Conservation (phyloP, 495 filamentous ascomycete genomes). For the Penicillium flavigenum region DNA sequence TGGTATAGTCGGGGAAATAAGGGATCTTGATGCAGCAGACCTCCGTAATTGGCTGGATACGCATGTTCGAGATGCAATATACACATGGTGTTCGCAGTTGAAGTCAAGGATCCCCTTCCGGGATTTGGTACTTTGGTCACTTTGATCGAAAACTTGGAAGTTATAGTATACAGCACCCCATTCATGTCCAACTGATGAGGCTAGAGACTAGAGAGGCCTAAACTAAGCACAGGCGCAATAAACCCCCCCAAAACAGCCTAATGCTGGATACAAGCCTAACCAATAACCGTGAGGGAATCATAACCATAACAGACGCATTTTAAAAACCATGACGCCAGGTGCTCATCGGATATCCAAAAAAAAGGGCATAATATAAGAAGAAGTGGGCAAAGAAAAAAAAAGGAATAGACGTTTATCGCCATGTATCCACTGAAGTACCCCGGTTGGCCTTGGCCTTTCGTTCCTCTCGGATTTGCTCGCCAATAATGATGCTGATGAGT, state of each 20-base stretch:
- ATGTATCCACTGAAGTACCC: conserved; percentile 32
- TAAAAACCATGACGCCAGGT: conserved; percentile 18
- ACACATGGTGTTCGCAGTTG: conserved; percentile 14
- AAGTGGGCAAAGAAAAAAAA: conserved; percentile 7
- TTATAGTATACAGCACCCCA: conserved; percentile 8
- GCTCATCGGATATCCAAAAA: conserved; percentile 13
- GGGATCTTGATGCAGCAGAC: conserved; percentile 16
- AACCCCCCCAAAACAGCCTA: conserved; percentile 12
- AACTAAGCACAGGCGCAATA: conserved; percentile 14
- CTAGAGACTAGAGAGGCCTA: conserved; percentile 8
- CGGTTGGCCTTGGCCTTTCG: conserved; percentile 30
- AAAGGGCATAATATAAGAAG: conserved; percentile 12
- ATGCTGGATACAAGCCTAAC: conserved; percentile 14
- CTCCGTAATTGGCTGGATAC: conserved; percentile 14
- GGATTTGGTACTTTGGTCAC: conserved; percentile 8
- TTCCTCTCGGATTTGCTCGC: conserved; percentile 46
- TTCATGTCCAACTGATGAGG: conserved; percentile 8
- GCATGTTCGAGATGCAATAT: conserved; percentile 19
- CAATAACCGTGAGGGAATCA: conserved; percentile 29
- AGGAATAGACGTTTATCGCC: conserved; percentile 23
- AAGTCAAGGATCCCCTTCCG: conserved; percentile 18
- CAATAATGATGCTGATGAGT: conserved; percentile 50
- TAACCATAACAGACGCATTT: conserved; percentile 17
- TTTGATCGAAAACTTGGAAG: not conserved
- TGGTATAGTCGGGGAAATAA: conserved; percentile 22